Evolutionary conservation across 2,329 filamentous ascomycete genomes (phyloP), one percentile per base, ranked within the genome.

Genomic region (Fusarium xyrophilum): DNA sequence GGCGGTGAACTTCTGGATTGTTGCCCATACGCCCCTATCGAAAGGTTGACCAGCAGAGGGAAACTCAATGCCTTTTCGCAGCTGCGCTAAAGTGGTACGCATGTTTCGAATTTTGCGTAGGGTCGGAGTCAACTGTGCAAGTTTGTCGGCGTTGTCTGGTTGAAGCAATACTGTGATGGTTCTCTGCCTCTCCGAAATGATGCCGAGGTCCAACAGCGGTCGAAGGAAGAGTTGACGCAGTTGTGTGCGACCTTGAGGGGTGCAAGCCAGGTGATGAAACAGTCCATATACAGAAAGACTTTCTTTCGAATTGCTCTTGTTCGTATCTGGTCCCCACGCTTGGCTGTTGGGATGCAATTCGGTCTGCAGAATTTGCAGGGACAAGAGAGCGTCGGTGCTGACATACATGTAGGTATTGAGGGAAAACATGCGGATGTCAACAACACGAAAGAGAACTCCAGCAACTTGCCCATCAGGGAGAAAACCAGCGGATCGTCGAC

Each of bases 261-360:
- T 97, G 57, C 86, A 86, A 28, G 91, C 89, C 32, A 96, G 81
- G 57, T 88, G 84, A 60, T 91, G 88, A 65, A 97, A 96, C 0
- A 98, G 81, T 0, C 92, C 94, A 76, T 91, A 97, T 1, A 97
- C 81, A 0, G 93, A 98, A 2, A 96, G 83, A 19, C 88, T 91
- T 79, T 97, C 93, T 76, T 95, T 97, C 2, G 86, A 85, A 23
- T 86, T 89, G 3, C 85, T 88, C 28, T 82, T 72, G 30, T 61
- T 74, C 21, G 68, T 51, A 47, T 73, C 67, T 40, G 67, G 35
- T 5, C 91, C 91, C 79, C 91, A 90, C 71, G 90, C 91, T 66
- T 95, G 91, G 48, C 87, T 89, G 74, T 93, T 93, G 7, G 93
- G 94, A 76, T 97, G 93, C 14, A 87, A 87, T 76, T 97, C 94